Evolutionary conservation across 495 filamentous ascomycete genomes (phyloP), one percentile per base, ranked within the genome.

Genomic region (Penicillium herquei): DNA sequence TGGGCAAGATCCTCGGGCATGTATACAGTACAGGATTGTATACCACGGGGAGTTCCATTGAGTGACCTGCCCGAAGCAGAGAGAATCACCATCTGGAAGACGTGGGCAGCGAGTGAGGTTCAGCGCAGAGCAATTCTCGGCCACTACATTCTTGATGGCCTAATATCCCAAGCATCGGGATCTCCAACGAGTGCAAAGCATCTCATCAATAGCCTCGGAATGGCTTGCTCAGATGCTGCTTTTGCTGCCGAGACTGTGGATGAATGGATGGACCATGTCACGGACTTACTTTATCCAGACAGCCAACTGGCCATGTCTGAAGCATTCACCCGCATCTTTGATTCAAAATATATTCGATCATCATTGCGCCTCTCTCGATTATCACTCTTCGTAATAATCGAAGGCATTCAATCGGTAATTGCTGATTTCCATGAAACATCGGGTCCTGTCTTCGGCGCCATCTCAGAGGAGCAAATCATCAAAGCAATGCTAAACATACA

Each of bases 1-100:
- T 64, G 61, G 61, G 61, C 57, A 0, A 41, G 57, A 18, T 49
- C 54, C 18, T 57, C 52, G 21, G 61, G 61, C n/a, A 64, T 60
- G 57, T 58, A 60, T 39, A 37, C 42, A 7, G 44, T 58, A 0
- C 32, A 17, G 12, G 49, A 63, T 26, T 40, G 48, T 39, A 9
- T 54, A 32, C 7, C 49, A 31, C 39, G 46, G 13, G 33, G 13
- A 17, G 7, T 39, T 26, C 47, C 54, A 39, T 45, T 3, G 8
- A 21, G 26, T 3, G 14, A 57, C 13, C 39, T 55, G 17, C 43
- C 51, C 3, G 48, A 49, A 37, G n/a, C 14, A 30, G 37, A 42
- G 12, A 62, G 52, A 14, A 43, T 39, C 16, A 13, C 34, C 12
- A 13, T 50, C 2, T 59, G 56, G 56, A 52, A 52, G 33, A 53